Evolutionary conservation across 129 eudicot species (phyloP).

Genomic region (Glebionis coronaria): DNA sequence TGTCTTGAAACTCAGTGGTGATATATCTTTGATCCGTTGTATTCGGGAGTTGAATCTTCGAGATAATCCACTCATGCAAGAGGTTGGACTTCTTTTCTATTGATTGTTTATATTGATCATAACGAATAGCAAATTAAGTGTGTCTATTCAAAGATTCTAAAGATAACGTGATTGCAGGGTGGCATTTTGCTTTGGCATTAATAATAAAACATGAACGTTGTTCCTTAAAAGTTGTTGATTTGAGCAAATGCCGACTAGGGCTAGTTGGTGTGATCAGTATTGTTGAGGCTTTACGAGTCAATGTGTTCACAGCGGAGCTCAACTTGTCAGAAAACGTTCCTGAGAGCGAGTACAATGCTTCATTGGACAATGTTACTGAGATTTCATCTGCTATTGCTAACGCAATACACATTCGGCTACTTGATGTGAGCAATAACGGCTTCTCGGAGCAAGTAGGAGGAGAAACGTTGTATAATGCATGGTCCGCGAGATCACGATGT

Average conservation of each 20-base stretch:
- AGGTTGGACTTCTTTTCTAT: slow-evolving; percentile 37
- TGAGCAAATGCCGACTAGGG: slow-evolving; percentile 67
- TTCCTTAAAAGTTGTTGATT: slow-evolving; percentile 42
- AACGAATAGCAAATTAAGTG: too few species aligned
- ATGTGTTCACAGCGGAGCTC: slow-evolving; percentile 60
- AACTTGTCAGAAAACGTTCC: slow-evolving; percentile 63
- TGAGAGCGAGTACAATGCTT: slow-evolving; percentile 24
- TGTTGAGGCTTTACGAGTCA: slow-evolving; percentile 52
- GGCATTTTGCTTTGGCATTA: slow-evolving; percentile 52
- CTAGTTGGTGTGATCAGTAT: slow-evolving; percentile 42
- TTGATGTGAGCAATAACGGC: slow-evolving; percentile 77
- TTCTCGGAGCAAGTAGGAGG: slow-evolving; percentile 39
- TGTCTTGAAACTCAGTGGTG: slow-evolving; percentile 37
- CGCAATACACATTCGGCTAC: slow-evolving; percentile 49
- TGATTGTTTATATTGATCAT: too few species aligned
- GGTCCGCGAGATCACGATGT: slow-evolving; percentile 52
- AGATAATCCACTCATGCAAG: slow-evolving; percentile 59
- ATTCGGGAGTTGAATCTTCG: slow-evolving; percentile 67
- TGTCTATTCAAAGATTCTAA: too few species aligned
- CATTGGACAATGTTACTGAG: neutral
- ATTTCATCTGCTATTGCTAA: slow-evolving; percentile 41
- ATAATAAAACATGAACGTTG: slow-evolving; percentile 48
- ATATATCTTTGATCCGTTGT: slow-evolving; percentile 38
- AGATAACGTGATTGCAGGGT: slow-evolving; percentile 44
- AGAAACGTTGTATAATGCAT: slow-evolving; percentile 50